Conservation (phyloP, 805 yeast species). For the Candida peoriensis region DNA sequence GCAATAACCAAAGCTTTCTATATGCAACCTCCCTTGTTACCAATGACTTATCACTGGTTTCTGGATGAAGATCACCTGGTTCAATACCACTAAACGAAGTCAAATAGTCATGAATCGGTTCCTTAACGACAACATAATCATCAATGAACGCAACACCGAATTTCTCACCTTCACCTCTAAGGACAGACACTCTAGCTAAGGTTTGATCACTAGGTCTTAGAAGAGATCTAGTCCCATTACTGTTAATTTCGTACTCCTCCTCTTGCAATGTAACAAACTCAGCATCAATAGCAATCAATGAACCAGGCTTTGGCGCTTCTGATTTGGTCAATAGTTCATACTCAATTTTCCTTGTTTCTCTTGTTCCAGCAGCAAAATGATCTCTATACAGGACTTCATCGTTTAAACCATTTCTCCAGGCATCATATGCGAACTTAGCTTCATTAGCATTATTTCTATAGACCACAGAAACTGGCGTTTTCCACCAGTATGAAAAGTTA, state of each 20-base stretch:
- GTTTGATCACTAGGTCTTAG: slow-evolving; percentile 72
- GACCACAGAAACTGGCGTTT: slow-evolving; percentile 67
- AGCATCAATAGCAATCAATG: slow-evolving; percentile 90
- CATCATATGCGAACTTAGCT: slow-evolving; percentile 39
- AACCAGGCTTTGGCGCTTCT: slow-evolving; percentile 72
- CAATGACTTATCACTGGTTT: slow-evolving; percentile 55
- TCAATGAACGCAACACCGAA: slow-evolving; percentile 83
- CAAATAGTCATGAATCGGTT: slow-evolving; percentile 73
- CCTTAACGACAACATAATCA: slow-evolving; percentile 78
- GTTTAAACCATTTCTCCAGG: slow-evolving; percentile 50
- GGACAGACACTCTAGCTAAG: slow-evolving; percentile 83
- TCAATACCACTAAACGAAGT: slow-evolving; percentile 94
- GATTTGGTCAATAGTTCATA: slow-evolving; percentile 60
- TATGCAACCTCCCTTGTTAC: slow-evolving; percentile 82
- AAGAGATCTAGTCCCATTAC: slow-evolving; percentile 63
- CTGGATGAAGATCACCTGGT: slow-evolving; percentile 81
- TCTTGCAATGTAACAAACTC: slow-evolving; percentile 84
- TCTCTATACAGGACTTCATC: slow-evolving; percentile 67
- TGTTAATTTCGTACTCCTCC: slow-evolving; percentile 73
- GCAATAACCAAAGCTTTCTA: slow-evolving; percentile 81
- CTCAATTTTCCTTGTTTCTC: slow-evolving; percentile 54
- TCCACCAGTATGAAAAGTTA: slow-evolving; percentile 72
- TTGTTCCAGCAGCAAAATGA: slow-evolving; percentile 62
- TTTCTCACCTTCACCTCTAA: slow-evolving; percentile 65
- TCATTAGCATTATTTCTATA: slow-evolving; percentile 49